phyloP scores from a whole-genome alignment of 768 basidiomycete genomes.

The Obba rivulosa region DNA sequence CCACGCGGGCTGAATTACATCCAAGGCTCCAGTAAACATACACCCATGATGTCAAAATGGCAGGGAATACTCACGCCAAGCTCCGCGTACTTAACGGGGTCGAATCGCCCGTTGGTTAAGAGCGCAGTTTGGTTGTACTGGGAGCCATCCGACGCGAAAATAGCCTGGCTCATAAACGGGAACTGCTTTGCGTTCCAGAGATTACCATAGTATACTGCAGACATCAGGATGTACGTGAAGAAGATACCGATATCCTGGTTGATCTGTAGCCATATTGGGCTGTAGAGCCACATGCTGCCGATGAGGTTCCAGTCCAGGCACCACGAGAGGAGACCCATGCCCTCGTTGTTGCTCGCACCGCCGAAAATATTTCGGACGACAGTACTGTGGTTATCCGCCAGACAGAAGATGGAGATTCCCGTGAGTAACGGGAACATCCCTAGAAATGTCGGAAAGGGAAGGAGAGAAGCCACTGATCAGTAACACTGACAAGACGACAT shows the following conservation, averaged over 20 bases:
- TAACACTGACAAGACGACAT: slow-evolving; percentile 34
- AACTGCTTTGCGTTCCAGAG: slow-evolving; percentile 55
- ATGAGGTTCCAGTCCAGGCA: slow-evolving; percentile 62
- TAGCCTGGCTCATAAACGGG: slow-evolving; percentile 42
- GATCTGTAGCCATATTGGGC: slow-evolving; percentile 22
- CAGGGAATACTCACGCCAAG: slow-evolving; percentile 16
- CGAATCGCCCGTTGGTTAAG: slow-evolving; percentile 34
- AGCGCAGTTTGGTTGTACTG: slow-evolving; percentile 42
- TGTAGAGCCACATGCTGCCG: slow-evolving; percentile 36
- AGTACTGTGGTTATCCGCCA: slow-evolving; percentile 25
- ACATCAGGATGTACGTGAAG: slow-evolving; percentile 27
- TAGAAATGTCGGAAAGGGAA: slow-evolving; percentile 31
- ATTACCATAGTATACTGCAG: slow-evolving; percentile 34
- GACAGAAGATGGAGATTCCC: slow-evolving; percentile 32
- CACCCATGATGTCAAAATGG: background rate
- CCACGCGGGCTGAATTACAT: slow-evolving; percentile 22
- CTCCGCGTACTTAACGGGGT: slow-evolving; percentile 20
- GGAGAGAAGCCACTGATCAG: slow-evolving; percentile 28
- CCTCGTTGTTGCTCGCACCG: slow-evolving; percentile 47
- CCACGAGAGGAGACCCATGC: slow-evolving; percentile 53
- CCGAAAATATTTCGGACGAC: slow-evolving; percentile 23
- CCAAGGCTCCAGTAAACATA: background rate
- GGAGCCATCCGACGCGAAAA: slow-evolving; percentile 17
- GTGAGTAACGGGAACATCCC: slow-evolving; percentile 31
- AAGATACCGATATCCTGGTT: slow-evolving; percentile 23